A percentile compares a stretch with the other conserved stretches of the same genome.
phyloP scores from a whole-genome alignment of 2,329 filamentous ascomycete species.

The Calonectria ilicicola region DNA sequence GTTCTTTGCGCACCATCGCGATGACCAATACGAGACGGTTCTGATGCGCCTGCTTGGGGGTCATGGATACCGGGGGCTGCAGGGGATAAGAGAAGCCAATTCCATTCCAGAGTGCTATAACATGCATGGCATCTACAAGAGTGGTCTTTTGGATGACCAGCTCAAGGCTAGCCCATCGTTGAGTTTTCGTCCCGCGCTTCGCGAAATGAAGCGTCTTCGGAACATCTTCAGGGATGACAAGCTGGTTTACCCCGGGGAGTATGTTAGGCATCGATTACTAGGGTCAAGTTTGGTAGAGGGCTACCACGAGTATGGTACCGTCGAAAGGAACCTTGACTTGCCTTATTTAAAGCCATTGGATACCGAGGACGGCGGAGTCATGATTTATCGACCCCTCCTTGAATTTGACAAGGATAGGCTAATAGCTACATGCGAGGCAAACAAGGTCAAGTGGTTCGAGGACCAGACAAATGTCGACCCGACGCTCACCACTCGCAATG shows the following conservation, averaged over 20 bases:
- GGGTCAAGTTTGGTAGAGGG: conserved; percentile 37
- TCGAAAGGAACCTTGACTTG: conserved; percentile 33
- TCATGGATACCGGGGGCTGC: conserved; percentile 76
- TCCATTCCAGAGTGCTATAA: conserved; percentile 89
- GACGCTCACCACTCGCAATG: conserved; percentile 84
- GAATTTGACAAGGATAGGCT: conserved; percentile 78
- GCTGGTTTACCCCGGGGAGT: conserved; percentile 34
- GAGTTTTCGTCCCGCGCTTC: conserved; percentile 48
- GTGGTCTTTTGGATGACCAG: conserved; percentile 67
- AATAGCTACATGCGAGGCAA: conserved; percentile 78
- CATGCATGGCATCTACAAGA: conserved; percentile 77
- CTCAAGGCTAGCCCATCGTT: conserved; percentile 49
- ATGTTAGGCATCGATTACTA: conserved; percentile 18
- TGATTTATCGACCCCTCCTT: conserved; percentile 77
- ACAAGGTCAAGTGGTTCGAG: conserved; percentile 80
- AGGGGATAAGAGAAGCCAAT: conserved; percentile 73
- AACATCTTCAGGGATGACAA: conserved; percentile 45
- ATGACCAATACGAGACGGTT: conserved; percentile 93
- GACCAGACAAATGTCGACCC: conserved; percentile 85
- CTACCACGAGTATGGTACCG: conserved; percentile 42
- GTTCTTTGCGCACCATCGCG: conserved; percentile 86
- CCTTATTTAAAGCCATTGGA: conserved; percentile 51
- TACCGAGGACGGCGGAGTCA: conserved; percentile 75
- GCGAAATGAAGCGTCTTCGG: conserved; percentile 46
- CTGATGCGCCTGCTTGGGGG: conserved; percentile 80